Conservation (phyloP, 192 early-diverging fungal species). For the Podochytrium sp. region DNA sequence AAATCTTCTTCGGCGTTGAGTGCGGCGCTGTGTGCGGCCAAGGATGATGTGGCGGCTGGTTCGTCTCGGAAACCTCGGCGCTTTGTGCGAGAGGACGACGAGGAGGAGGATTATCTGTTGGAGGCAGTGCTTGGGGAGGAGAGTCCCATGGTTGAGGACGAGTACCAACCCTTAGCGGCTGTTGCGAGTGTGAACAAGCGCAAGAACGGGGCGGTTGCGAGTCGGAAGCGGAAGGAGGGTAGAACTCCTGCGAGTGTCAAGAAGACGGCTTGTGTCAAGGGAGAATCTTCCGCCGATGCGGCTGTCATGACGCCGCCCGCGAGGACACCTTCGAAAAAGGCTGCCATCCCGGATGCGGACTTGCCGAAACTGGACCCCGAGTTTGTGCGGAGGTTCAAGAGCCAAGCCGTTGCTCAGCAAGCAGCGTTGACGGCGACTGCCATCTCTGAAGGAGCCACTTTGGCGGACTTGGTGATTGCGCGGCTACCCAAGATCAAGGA, state of each 20-base stretch:
- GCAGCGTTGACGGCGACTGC: conserved; percentile 7
- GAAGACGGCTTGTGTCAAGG: background rate
- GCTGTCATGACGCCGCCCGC: background rate
- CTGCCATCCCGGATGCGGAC: too few relatives aligned
- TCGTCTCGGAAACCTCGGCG: too few relatives aligned
- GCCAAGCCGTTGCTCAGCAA: conserved; percentile 11
- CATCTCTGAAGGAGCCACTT: background rate
- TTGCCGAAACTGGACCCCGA: conserved; percentile 23
- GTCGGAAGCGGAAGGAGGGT: background rate
- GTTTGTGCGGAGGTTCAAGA: conserved; percentile 28
- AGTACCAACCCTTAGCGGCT: too few relatives aligned
- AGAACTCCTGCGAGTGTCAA: too few relatives aligned
- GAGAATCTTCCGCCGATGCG: background rate
- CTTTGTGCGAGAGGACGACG: too few relatives aligned
- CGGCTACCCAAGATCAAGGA: conserved; percentile 23
- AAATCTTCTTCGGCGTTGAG: background rate
- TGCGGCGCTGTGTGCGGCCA: background rate
- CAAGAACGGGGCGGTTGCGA: background rate
- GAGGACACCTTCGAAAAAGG: too few relatives aligned
- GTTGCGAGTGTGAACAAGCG: too few relatives aligned
- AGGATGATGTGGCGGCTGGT: background rate
- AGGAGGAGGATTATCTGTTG: background rate
- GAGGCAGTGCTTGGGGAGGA: background rate
- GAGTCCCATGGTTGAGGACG: background rate
- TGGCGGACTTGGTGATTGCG: conserved; percentile 19